Evolutionary conservation across 768 basidiomycete species (phyloP).

Genomic region (Tubosaeta sp.): DNA sequence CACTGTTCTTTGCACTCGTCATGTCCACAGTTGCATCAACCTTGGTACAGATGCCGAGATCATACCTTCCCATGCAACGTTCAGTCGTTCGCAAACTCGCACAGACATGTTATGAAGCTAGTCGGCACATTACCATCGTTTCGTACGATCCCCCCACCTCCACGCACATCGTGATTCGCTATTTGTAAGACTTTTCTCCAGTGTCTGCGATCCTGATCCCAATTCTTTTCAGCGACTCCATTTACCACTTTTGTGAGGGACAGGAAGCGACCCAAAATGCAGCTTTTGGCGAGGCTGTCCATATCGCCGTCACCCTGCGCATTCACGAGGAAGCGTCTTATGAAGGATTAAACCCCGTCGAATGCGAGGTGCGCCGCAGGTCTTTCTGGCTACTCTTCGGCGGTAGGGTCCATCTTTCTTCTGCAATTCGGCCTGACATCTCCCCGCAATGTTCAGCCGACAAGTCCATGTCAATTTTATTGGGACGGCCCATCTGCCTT

Average conservation of each 20-base stretch:
- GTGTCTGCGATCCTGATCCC: conserved; percentile 1
- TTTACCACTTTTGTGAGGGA: conserved; percentile 87
- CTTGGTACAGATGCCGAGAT: conserved; percentile 82
- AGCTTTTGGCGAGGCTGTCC: conserved; percentile 81
- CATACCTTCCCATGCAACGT: conserved; percentile 84
- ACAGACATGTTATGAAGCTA: conserved; percentile 76
- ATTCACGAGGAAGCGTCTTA: conserved; percentile 88
- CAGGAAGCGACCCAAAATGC: conserved; percentile 86
- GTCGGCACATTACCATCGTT: conserved; percentile 72
- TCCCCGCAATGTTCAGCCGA: conserved; percentile 49
- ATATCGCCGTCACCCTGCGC: conserved; percentile 75
- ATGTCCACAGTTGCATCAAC: conserved; percentile 88
- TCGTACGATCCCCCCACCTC: conserved; percentile 82
- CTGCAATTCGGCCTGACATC: not conserved
- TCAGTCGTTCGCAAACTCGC: conserved; percentile 81
- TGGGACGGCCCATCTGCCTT: conserved; percentile 80
- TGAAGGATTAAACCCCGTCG: conserved; percentile 78
- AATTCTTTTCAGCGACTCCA: conserved; percentile 53
- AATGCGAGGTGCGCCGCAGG: conserved; percentile 81
- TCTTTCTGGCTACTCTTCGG: conserved; percentile 89
- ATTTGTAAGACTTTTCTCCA: conserved; percentile 57
- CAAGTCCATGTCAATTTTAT: conserved; percentile 83
- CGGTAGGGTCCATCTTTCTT: conserved; percentile 41
- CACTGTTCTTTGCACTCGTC: conserved; percentile 86
- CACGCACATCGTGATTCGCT: conserved; percentile 82